phyloP scores from a whole-genome alignment of 2,329 filamentous ascomycete genomes.

The Colletotrichum sp. region DNA sequence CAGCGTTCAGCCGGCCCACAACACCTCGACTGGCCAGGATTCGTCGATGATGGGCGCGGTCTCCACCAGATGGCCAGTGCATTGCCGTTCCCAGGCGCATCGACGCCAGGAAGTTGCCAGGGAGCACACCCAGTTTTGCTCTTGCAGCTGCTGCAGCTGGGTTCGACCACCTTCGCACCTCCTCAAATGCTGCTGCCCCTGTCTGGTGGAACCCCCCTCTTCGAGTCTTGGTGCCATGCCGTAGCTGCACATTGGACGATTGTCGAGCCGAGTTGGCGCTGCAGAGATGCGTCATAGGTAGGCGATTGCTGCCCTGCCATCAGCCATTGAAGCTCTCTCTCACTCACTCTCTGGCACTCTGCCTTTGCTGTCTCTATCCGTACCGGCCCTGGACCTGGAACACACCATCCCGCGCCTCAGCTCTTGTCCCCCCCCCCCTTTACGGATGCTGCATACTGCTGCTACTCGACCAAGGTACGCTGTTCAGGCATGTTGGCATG shows the following conservation, averaged over 20 bases:
- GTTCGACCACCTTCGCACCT: neutral
- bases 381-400: neutral
- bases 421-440: neutral
- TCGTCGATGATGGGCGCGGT: neutral
- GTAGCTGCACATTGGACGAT: neutral
- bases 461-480: neutral
- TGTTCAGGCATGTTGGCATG: neutral
- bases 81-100: constrained; percentile 9
- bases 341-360: neutral
- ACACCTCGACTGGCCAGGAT: constrained; percentile 5
- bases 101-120: constrained; percentile 10
- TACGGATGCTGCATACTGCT: neutral
- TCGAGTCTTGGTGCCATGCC: neutral
- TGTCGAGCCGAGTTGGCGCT: constrained; percentile 1
- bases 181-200: neutral
- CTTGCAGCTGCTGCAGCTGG: neutral
- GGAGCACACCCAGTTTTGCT: neutral
- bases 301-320: neutral
- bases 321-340: neutral
- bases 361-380: neutral
- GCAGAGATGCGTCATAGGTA: constrained; percentile 12
- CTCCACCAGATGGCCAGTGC: constrained; percentile 1
- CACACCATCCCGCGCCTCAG: constrained; percentile 1
- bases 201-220: neutral
- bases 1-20: constrained; percentile 4